Percentiles rank a stretch among this genome's conserved stretches.
phyloP scores from a whole-genome alignment of 257 asterid species.

The Galeopsis tetrahit region DNA sequence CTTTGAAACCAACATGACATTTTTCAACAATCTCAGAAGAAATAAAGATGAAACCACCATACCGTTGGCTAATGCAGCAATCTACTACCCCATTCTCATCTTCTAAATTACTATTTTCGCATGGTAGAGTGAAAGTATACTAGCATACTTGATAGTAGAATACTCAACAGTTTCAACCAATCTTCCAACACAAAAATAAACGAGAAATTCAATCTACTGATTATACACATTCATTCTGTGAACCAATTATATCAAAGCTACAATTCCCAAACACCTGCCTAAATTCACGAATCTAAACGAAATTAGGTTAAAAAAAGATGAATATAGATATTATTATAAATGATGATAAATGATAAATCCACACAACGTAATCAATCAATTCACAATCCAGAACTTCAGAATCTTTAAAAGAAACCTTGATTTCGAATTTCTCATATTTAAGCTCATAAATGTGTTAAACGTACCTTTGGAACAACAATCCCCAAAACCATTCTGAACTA shows the following conservation, averaged over 20 bases:
- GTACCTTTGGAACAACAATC: constrained; percentile 64
- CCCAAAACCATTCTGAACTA: constrained; percentile 63
- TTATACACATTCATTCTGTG: not conserved
- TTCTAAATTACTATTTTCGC: not conserved
- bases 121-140: not conserved
- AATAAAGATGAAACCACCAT: not conserved
- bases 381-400: not conserved
- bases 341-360: not conserved
- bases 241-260: not conserved
- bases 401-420: constrained; percentile 25
- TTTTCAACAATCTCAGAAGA: not conserved
- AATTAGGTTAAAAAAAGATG: not conserved
- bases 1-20: constrained; percentile 9
- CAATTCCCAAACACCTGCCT: not conserved
- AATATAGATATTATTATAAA: not conserved
- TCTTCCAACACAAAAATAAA: not conserved
- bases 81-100: constrained; percentile 8
- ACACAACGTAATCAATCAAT: not conserved
- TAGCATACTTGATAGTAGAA: no score
- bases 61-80: not conserved
- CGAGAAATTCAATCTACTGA: not conserved
- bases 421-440: not conserved
- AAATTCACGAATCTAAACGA: not conserved
- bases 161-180: not conserved
- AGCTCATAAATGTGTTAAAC: not conserved